These are phyloP conservation scores for Neolecta irregularis DNA, from an alignment of 1,139 yeast species.

Conservation along the genomic window DNA sequence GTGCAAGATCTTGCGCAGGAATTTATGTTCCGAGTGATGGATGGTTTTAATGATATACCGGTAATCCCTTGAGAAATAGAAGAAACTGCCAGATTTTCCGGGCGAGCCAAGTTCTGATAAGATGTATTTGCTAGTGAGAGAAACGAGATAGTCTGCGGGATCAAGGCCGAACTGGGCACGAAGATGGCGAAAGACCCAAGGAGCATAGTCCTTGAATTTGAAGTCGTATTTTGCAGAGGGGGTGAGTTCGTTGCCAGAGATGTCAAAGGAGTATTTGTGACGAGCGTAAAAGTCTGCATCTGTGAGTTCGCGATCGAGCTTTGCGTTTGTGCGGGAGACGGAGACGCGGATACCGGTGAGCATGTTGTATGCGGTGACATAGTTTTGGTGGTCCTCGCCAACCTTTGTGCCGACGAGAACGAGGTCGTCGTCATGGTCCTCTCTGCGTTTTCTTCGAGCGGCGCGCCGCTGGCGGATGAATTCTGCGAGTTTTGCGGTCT, in stretches of 20 bases:
- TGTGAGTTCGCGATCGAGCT: constrained; percentile 56
- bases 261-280: constrained; percentile 71
- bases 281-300: constrained; percentile 55
- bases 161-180: constrained; percentile 70
- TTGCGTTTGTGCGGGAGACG: constrained; percentile 73
- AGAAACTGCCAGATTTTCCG: constrained; percentile 92
- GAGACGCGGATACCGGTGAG: constrained; percentile 87
- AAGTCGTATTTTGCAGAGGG: constrained; percentile 91
- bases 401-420: constrained; percentile 70
- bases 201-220: constrained; percentile 91
- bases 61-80: constrained; percentile 86
- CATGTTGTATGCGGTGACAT: constrained; percentile 92
- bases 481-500: constrained; percentile 14
- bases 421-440: constrained; percentile 37
- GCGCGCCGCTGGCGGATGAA: constrained; percentile 24
- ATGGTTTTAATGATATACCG: constrained; percentile 90
- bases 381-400: constrained; percentile 84
- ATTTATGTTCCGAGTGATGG: constrained; percentile 83
- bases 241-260: constrained; percentile 66
- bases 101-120: constrained; percentile 88
- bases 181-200: constrained; percentile 81
- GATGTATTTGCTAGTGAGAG: constrained; percentile 83
- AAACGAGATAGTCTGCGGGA: constrained; percentile 87
- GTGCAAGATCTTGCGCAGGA: constrained; percentile 55
- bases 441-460: constrained; percentile 29